phyloP scores from a whole-genome alignment of 2,329 filamentous ascomycete genomes.

The Neoarthrinium moseri region DNA sequence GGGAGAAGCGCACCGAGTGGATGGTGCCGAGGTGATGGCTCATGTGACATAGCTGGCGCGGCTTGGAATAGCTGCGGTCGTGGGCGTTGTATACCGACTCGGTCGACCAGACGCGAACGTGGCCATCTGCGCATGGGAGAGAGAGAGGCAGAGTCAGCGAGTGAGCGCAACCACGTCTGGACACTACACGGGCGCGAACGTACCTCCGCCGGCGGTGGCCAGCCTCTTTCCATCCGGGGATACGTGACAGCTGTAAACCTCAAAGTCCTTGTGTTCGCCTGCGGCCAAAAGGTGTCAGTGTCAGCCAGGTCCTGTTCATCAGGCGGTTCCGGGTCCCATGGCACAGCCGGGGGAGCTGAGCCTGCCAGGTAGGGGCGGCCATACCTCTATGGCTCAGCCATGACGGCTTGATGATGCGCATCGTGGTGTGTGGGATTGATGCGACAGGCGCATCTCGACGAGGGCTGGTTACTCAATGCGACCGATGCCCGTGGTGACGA shows the following conservation, averaged over 20 bases:
- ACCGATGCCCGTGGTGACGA: no score
- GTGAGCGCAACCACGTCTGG: background rate
- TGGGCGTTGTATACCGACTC: constrained; percentile 85
- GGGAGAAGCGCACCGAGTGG: constrained; percentile 94
- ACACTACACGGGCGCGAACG: constrained; percentile 34
- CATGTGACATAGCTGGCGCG: constrained; percentile 94
- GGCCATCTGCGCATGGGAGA: constrained; percentile 64
- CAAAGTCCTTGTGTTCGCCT: constrained; percentile 97
- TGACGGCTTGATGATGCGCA: constrained; percentile 90
- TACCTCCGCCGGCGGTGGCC: constrained; percentile 90
- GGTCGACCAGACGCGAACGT: constrained; percentile 96
- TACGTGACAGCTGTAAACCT: constrained; percentile 97
- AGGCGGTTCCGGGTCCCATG: no score
- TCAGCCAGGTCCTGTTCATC: no score
- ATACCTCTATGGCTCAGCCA: constrained; percentile 92
- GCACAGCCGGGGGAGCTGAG: no score
- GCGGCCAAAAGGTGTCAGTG: constrained; percentile 21
- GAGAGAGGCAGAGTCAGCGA: background rate
- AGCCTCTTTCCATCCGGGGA: constrained; percentile 91
- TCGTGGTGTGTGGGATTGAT: constrained; percentile 35
- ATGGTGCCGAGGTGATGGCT: constrained; percentile 98
- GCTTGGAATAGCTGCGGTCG: constrained; percentile 69
- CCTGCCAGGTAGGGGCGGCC: constrained; percentile 9
- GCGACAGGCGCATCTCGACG: constrained; percentile 30
- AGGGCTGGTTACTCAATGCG: no score